Conservation (phyloP, 257 asterid genomes). For the Solanum clarkiae region DNA sequence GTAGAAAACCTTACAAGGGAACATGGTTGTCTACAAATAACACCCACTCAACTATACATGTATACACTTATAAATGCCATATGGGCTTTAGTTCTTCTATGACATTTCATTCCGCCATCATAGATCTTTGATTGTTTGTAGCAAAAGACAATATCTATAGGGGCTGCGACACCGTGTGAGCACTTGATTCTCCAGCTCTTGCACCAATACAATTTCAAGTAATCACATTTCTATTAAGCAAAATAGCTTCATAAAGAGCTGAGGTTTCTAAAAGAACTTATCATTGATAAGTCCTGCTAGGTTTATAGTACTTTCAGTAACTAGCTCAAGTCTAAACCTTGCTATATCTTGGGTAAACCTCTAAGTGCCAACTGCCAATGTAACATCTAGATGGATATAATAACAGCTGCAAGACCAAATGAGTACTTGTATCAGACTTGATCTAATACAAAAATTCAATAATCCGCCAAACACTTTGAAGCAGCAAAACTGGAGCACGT, state of each 20-base stretch:
- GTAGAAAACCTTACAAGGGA: not conserved
- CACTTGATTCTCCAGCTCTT: not conserved
- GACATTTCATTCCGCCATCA: not conserved
- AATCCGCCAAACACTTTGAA: not conserved
- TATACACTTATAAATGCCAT: not conserved
- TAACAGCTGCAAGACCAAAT: not conserved
- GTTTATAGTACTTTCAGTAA: not conserved
- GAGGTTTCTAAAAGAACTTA: not conserved
- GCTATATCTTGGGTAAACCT: not conserved
- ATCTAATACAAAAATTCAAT: not conserved
- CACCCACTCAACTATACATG: not conserved
- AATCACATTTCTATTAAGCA: not conserved
- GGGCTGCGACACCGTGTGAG: not conserved
- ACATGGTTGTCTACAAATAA: not conserved
- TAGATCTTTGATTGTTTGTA: not conserved
- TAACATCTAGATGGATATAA: not conserved
- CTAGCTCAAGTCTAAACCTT: not conserved
- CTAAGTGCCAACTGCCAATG: not conserved
- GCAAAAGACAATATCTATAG: not conserved
- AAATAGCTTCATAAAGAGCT: not conserved
- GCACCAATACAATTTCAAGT: not conserved
- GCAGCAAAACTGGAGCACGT: not conserved
- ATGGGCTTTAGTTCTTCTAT: not conserved
- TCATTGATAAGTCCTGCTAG: not conserved
- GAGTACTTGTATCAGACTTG: not conserved